Conservation (phyloP, 192 early-diverging fungal species). For the Backusella sp. region DNA sequence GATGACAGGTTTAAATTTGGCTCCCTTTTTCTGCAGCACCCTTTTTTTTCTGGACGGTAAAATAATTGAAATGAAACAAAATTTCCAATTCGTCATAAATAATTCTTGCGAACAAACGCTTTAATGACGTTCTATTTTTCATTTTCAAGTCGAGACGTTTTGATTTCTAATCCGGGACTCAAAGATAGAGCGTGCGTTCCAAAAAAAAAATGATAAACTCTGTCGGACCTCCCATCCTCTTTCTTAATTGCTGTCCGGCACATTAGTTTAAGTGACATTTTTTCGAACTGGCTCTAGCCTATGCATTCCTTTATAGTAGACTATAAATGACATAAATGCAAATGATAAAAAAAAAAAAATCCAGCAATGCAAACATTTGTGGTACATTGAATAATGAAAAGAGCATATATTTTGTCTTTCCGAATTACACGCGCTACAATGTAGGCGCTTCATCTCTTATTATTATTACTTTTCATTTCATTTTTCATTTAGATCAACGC, state of each 20-base stretch:
- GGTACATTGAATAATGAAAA: neutral
- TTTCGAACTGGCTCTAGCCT: neutral
- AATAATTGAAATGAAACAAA: neutral
- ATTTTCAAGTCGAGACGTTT: neutral
- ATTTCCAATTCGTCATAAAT: neutral
- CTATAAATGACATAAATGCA: neutral
- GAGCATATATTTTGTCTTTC: neutral
- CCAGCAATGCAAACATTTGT: neutral
- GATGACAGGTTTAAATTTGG: neutral
- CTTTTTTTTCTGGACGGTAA: neutral
- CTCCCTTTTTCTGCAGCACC: neutral
- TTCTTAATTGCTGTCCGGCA: neutral
- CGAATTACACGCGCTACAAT: neutral
- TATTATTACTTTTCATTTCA: neutral
- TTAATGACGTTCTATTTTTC: neutral
- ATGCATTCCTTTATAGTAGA: neutral
- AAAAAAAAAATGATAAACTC: neutral
- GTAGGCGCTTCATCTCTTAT: neutral
- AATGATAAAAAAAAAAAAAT: neutral
- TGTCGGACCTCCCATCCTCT: neutral
- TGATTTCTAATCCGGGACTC: neutral
- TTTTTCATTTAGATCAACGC: neutral
- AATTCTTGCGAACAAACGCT: neutral
- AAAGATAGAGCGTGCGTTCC: neutral
- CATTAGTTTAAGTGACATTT: slow-evolving; percentile 1